These are phyloP conservation scores for Penicillium sp. DNA, from an alignment of 2,329 filamentous ascomycete genomes.

Conservation along the genomic window DNA sequence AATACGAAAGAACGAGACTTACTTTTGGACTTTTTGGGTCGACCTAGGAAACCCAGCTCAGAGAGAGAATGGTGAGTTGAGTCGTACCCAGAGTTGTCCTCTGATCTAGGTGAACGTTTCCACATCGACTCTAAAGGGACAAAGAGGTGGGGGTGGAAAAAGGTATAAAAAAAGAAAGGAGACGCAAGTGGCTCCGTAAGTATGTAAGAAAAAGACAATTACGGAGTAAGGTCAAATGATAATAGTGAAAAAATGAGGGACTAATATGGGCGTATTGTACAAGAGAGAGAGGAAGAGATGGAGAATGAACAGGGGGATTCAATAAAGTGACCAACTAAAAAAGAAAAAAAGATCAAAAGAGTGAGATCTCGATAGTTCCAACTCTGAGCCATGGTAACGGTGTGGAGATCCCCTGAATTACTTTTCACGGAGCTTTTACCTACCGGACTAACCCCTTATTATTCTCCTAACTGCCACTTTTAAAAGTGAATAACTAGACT, in stretches of 20 bases:
- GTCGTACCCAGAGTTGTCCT: conserved; percentile 39
- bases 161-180: conserved; percentile 11
- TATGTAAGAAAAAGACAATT: conserved; percentile 1
- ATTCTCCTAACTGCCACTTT: too few species aligned
- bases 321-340: not conserved
- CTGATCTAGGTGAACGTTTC: conserved; percentile 42
- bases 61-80: conserved; percentile 31
- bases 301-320: not conserved
- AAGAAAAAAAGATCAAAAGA: conserved; percentile 6
- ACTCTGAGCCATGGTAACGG: conserved; percentile 1
- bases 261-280: not conserved
- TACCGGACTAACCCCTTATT: too few species aligned
- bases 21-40: conserved; percentile 34
- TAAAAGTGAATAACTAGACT: too few species aligned
- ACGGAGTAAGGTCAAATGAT: not conserved
- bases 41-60: conserved; percentile 37
- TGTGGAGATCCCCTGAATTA: conserved; percentile 7
- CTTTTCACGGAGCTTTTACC: too few species aligned
- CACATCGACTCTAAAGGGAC: conserved; percentile 34
- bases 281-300: conserved; percentile 3
- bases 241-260: not conserved
- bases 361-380: conserved; percentile 12
- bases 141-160: conserved; percentile 15
- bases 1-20: conserved; percentile 2
- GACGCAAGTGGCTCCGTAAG: conserved; percentile 1